Base-by-base conservation (phyloP, 2,329 filamentous ascomycete species). In the Ophiostoma pallidulum region DNA sequence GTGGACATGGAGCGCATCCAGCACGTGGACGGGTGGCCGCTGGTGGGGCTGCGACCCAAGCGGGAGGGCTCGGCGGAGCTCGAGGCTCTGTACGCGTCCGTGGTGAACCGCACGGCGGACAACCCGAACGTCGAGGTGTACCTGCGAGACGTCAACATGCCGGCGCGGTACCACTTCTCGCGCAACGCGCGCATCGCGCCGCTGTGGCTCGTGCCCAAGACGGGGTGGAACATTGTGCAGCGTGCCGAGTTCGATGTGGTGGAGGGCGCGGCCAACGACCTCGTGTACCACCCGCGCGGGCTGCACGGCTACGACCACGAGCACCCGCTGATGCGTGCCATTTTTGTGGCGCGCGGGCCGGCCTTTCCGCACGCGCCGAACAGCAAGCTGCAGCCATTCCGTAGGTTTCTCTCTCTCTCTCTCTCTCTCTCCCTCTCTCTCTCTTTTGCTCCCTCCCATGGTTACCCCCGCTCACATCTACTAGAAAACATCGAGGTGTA, bases 221-320 rank as follows among this genome's bases (percentile, higher is more conserved):
- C 89, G 0, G 92, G 92, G 9, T 98, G 90, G 87, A 89, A 88
- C 1, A 85, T 98, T 52, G 88, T 94, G 14, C 81, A 81, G 16
- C 84, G 82, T 57, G 67, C 80, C 1, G 88, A 94, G 49, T 89
- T 94, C 55, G 74, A 94, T 54, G 75, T 94, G 5, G 70, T 76
- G 36, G 72, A 83, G 41, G 86, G 77, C 0, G 73, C 80, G 52
- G 71, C 74, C 46, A 78, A 79, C 12, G 79, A 78, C 0, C 62
- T 77, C 12, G 70, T 78, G 0, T 98, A 96, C 60, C 75, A 84
- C 55, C 92, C 92, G 0, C 77, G 76, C 24, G 92, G 92, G 2
- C 69, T 98, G 2, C 92, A 98, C 60, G 92, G 92, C 2, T 98
- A 97, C 61, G 92, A 98, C 61, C 84, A 95, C 58, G 83, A 94